phyloP scores from a whole-genome alignment of 257 asterid genomes.

The Fraxinus anomala region DNA sequence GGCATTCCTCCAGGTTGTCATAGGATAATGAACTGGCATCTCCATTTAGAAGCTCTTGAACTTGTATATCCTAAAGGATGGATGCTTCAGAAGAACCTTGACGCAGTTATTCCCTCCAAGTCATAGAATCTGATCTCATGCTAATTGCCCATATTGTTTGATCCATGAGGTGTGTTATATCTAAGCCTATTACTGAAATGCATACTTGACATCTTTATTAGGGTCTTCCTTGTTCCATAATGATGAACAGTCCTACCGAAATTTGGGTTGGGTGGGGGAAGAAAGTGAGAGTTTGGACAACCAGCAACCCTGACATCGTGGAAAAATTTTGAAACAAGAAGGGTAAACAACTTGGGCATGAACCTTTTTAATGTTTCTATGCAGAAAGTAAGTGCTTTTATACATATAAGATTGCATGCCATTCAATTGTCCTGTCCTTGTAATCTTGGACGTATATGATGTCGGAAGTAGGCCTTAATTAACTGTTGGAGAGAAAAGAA shows the following conservation, averaged over 20 bases:
- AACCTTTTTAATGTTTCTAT: not conserved
- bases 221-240: conserved; percentile 5
- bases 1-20: conserved; percentile 67
- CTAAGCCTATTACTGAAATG: conserved; percentile 12
- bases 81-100: conserved; percentile 74
- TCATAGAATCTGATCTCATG: conserved; percentile 37
- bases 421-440: not conserved
- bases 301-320: not conserved
- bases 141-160: conserved; percentile 27
- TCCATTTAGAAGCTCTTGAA: conserved; percentile 64
- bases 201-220: not conserved
- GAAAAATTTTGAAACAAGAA: not conserved
- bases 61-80: conserved; percentile 69
- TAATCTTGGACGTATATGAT: not conserved
- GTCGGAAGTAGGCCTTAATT: not conserved
- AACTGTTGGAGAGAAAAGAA: not conserved
- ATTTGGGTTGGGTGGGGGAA: not conserved
- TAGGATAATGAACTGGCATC: conserved; percentile 76
- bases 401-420: not conserved
- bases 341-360: not conserved
- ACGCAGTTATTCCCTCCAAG: conserved; percentile 49
- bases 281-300: not conserved
- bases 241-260: not conserved
- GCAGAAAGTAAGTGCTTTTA: not conserved
- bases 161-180: conserved; percentile 37